Base-by-base conservation (phyloP, 768 basidiomycete species). In the Calvatia gigantea region DNA sequence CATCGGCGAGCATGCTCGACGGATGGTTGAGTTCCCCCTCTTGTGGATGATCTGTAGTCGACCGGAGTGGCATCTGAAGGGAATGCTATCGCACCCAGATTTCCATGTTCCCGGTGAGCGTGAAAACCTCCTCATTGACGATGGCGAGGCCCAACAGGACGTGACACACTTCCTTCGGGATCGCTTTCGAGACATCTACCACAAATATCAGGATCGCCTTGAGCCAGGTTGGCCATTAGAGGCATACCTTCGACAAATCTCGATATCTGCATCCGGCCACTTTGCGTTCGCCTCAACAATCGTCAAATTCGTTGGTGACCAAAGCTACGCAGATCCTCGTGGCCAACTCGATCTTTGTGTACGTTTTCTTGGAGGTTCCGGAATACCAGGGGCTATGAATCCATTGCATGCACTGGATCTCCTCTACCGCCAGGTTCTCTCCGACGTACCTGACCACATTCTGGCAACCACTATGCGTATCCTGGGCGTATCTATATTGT, bases 381-480 rank as follows among this genome's bases (percentile, higher is more conserved):
- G n/a, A n/a, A n/a, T n/a, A n/a, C n/a, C n/a, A n/a, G n/a, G n/a
- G n/a, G n/a, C n/a, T n/a, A 15, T 46, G 4, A 45, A 45, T 19
- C 53, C 53, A 4, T 12, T 54, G 14, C 44, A 35, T 7, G 44
- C 53, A n/a, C 42, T 54, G 4, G 53, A 54, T 38, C 23, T 15
- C n/a, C 53, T 54, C 27, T 54, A 54, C 29, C 33, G 21, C 2
- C 43, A 54, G 29, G 46, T 54, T 1, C 15, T 54, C 11, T 45
- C 53, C 2, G 23, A 37, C 6, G 23, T 54, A 27, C 53, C 53
- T 0, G 6, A 23, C 9, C 17, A 27, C 1, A 32, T 9, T n/a
- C 43, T 54, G 2, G 32, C 43, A 2, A 54, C 23, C 15, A 54
- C 53, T 4, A 54, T 54, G 53, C 53, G 53, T 4, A 45, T 54